Base-by-base conservation (phyloP, 176 grass and related monocot species). In the Oryza brachyantha region DNA sequence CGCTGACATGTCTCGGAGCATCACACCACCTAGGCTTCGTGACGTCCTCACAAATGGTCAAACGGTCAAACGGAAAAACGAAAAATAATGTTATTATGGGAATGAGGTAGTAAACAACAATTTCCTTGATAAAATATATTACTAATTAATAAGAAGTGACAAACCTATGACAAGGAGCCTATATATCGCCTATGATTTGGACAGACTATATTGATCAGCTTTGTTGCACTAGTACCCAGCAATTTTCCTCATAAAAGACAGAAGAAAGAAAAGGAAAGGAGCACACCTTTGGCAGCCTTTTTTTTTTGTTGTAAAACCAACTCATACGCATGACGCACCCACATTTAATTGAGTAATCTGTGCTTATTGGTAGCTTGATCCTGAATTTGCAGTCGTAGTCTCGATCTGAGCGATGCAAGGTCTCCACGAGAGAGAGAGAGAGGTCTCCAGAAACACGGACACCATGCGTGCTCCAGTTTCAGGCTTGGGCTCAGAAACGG, bases 181-280 rank as follows among this genome's bases (percentile, higher is more conserved):
- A 22, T 55, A 55, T 22, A 55, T 55, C 52, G 63, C 67, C 80
- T 70, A 76, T 57, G 77, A 89, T 59, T 42, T 84, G 35, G 82
- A 81, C 82, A 59, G 72, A 61, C 61, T 37, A 85, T 64, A 55
- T 74, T 82, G 52, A 64, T 81, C 72, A 42, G 59, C 70, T 81
- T 76, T 70, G 68, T 60, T 79, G 68, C 2, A 22, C 61, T 43
- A 21, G 29, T 16, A 43, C 17, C 68, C 21, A 70, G 21, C 54
- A 40, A 63, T 39, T 74, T 74, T 60, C 54, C 29, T 68, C 5
- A 1, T 75, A 75, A 88, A 84, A 80, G 35, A 74, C 40, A 35
- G 10, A 19, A 8, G 32, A 31, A 10, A 12, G 2, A 8, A 50
- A 50, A 41, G 3, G 76, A 26, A 84, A 42, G 29, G 48, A 10